These are phyloP conservation scores for Tricholoma flavovirens DNA, from an alignment of 768 basidiomycete species.

Conservation along the genomic window DNA sequence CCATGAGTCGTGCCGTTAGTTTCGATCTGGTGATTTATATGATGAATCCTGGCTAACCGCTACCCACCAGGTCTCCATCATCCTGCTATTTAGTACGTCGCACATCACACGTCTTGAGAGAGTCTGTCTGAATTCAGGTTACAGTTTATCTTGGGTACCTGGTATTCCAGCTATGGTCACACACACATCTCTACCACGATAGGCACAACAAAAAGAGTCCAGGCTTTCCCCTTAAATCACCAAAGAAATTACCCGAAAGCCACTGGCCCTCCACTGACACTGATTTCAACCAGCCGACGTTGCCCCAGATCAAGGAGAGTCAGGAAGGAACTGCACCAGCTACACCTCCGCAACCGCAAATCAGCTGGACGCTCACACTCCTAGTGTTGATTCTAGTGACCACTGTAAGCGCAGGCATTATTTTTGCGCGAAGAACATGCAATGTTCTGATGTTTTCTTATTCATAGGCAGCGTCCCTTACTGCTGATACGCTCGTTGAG, in stretches of 20 bases:
- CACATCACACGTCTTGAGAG: not conserved
- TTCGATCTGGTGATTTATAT: not conserved
- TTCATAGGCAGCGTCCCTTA: conserved; percentile 47
- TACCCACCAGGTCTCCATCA: conserved; percentile 56
- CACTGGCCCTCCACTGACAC: not conserved
- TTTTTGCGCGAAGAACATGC: not conserved
- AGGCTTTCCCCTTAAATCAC: not conserved
- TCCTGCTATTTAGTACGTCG: conserved; percentile 63
- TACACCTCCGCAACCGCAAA: conserved; percentile 35
- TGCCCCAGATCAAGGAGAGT: not conserved
- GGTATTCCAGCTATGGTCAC: conserved; percentile 78
- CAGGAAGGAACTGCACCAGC: conserved; percentile 1
- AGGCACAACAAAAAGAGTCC: conserved; percentile 36
- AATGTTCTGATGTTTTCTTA: not conserved
- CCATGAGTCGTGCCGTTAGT: conserved; percentile 74
- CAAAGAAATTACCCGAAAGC: not conserved
- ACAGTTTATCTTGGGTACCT: conserved; percentile 69
- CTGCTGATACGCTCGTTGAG: conserved; percentile 68
- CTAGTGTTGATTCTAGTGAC: conserved; percentile 54
- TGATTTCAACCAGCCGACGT: not conserved
- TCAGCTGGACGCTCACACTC: conserved; percentile 56
- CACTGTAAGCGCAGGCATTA: conserved; percentile 17
- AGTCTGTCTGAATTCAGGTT: not conserved
- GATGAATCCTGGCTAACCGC: not conserved
- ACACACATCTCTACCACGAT: conserved; percentile 63